Percentiles rank a stretch among this genome's conserved stretches.
Conservation (phyloP, 768 basidiomycete genomes). For the Austroboletus eburneus region DNA sequence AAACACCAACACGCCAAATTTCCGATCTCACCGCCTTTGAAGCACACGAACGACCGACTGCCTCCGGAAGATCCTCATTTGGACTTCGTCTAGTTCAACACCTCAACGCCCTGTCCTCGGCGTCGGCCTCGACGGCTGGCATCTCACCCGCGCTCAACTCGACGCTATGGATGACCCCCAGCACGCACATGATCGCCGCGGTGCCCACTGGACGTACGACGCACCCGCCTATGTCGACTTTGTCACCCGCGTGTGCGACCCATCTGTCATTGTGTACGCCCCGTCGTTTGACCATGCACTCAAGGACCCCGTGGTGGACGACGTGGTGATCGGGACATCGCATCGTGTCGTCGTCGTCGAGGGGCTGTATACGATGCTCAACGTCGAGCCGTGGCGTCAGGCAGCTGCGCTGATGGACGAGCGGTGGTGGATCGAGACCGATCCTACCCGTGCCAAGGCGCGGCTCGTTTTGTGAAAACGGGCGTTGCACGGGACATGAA, state of each 20-base stretch:
- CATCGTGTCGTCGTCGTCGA: conserved; percentile 85
- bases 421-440: conserved; percentile 68
- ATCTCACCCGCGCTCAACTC: conserved; percentile 74
- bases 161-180: conserved; percentile 72
- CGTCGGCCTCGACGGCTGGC: conserved; percentile 91
- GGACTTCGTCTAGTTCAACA: conserved; percentile 52
- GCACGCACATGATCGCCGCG: conserved; percentile 74
- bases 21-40: too few relatives aligned
- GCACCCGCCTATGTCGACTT: conserved; percentile 67
- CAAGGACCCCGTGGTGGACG: conserved; percentile 75
- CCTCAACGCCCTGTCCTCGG: conserved; percentile 59
- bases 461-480: conserved; percentile 75
- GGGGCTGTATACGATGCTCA: conserved; percentile 82
- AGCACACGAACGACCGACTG: conserved; percentile 27
- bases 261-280: conserved; percentile 42
- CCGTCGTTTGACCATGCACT: conserved; percentile 85
- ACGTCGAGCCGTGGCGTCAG: conserved; percentile 66
- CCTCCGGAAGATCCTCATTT: conserved; percentile 77
- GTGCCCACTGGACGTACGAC: conserved; percentile 91
- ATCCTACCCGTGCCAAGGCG: conserved; percentile 48
- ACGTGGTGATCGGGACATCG: conserved; percentile 50
- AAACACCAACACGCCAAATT: conserved; percentile 9
- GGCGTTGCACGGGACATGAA: conserved; percentile 64
- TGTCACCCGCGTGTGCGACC: conserved; percentile 46
- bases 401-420: conserved; percentile 69